Conservation (phyloP, 164 flowering plant species). For the Nymphaea colorata region DNA sequence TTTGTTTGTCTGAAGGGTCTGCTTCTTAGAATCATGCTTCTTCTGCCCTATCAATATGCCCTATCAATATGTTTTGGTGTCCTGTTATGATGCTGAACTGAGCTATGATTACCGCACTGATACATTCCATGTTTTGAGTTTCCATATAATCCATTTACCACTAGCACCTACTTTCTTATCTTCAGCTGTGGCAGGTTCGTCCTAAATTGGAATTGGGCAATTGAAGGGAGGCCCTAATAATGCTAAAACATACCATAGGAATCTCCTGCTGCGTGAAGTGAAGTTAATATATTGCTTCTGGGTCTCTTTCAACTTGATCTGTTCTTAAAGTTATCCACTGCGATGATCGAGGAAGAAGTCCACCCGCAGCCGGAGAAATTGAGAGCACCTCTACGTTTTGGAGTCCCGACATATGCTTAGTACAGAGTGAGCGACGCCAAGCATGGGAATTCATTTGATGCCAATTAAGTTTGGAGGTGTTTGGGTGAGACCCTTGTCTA, state of each 20-base stretch:
- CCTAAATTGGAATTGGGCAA: not conserved
- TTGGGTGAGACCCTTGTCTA: too few species aligned
- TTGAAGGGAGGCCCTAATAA: not conserved
- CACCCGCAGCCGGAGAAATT: constrained; percentile 75
- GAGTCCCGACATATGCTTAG: too few species aligned
- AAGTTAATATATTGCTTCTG: not conserved
- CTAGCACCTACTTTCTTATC: too few species aligned
- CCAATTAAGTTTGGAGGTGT: too few species aligned
- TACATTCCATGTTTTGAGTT: constrained; percentile 38
- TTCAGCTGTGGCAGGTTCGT: not conserved
- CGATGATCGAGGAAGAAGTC: constrained; percentile 52
- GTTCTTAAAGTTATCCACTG: constrained; percentile 41
- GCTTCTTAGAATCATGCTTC: too few species aligned
- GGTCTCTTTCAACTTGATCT: not conserved
- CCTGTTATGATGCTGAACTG: constrained; percentile 87
- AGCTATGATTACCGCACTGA: constrained; percentile 55
- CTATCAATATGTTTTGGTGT: constrained; percentile 34
- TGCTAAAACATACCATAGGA: not conserved
- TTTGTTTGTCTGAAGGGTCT: too few species aligned
- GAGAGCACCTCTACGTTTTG: constrained; percentile 30
- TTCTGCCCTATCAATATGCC: too few species aligned
- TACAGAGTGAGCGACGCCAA: too few species aligned
- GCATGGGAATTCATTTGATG: too few species aligned
- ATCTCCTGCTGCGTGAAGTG: not conserved
- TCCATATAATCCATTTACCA: too few species aligned